Evolutionary conservation across 176 grass and related monocot genomes (phyloP), one percentile per base, ranked within the genome.

Genomic region (Phoenix dactylifera): DNA sequence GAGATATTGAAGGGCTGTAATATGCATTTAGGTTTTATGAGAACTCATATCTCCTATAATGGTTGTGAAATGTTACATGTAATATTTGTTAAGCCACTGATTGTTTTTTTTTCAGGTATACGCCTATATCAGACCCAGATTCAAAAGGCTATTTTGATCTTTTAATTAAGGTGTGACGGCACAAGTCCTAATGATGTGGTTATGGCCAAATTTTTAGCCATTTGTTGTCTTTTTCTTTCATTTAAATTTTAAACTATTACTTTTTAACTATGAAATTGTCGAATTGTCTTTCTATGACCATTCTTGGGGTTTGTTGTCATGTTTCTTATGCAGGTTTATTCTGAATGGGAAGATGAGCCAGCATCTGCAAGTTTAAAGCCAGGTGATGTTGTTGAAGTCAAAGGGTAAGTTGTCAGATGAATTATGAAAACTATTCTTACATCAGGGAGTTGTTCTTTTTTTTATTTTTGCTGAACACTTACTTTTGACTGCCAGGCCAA

Each of bases 321-420:
- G 26, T 55, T 12, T 35, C 7, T 39, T 82, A 65, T 66, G 61
- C 80, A 97, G 87, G 84, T 91, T 73, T 97, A 91, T 44, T 84
- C 87, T 67, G 87, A 97, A 97, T 49, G 93, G 93, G 10, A 91
- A 97, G 83, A 91, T 97, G 93, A 88, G 87, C 55, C 93, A 97
- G 60, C 63, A 97, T 78, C 88, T 97, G 73, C 84, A 67, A 97
- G 53, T 66, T 67, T 97, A 78, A 91, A 88, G 55, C 80, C 87
- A 72, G 87, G 93, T 68, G 93, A 97, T 88, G 65, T 82, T 78
- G 23, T 97, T 16, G 87, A 97, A 85, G 87, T 91, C 62, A 97
- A 97, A 88, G 93, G 87, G 93, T 97, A 85, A 66, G 6, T 22
- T 55, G 12, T 44, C 35, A 14, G 35, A 51, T 14, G 59, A 26